Percentiles rank a stretch among this genome's conserved stretches.
phyloP scores from a whole-genome alignment of 345 rosid species.

The Syzygium aromaticum region DNA sequence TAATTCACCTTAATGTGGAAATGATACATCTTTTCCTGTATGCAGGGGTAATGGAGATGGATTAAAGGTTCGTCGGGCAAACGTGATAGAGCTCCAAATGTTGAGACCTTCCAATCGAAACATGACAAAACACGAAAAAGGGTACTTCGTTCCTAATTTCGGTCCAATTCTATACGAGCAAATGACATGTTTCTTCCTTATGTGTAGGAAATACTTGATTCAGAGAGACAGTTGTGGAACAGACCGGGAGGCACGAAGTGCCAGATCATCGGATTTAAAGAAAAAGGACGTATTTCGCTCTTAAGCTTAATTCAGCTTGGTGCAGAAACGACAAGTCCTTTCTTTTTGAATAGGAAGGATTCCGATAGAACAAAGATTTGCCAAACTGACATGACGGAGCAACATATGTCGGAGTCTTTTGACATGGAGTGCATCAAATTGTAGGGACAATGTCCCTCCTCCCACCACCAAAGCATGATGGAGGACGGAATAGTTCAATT shows the following conservation, averaged over 20 bases:
- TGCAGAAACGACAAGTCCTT: neutral
- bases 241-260: neutral
- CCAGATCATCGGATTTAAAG: neutral
- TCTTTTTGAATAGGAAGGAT: neutral
- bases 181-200: neutral
- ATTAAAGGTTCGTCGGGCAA: neutral
- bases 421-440: neutral
- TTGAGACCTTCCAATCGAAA: neutral
- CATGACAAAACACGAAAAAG: neutral
- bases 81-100: neutral
- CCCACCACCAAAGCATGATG: no score
- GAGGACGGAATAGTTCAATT: no score
- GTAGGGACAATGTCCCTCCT: no score
- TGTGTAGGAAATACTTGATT: neutral
- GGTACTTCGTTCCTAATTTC: neutral
- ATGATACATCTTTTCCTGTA: neutral
- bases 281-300: neutral
- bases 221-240: no score
- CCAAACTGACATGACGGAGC: neutral
- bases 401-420: neutral
- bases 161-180: neutral
- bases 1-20: neutral
- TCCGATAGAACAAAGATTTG: neutral
- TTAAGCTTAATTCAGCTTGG: neutral
- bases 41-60: neutral